Conservation (phyloP, 2,329 filamentous ascomycete species). For the Claviceps cyperi region DNA sequence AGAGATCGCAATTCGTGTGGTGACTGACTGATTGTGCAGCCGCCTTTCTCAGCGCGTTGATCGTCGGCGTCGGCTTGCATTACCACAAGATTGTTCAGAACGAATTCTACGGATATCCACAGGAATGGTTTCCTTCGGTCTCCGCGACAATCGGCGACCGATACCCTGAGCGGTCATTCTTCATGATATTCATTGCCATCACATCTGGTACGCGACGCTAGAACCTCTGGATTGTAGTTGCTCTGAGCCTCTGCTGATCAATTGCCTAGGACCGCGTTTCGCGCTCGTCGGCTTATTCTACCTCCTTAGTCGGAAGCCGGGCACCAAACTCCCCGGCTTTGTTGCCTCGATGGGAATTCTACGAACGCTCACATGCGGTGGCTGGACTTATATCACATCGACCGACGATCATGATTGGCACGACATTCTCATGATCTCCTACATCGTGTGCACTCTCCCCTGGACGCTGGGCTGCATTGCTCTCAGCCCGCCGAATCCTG, state of each 20-base stretch:
- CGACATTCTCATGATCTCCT: conserved; percentile 98
- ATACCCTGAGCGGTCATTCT: conserved; percentile 91
- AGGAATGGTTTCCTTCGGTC: conserved; percentile 95
- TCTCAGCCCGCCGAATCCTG: conserved; percentile 71
- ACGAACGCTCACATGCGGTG: conserved; percentile 84
- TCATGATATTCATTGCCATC: conserved; percentile 93
- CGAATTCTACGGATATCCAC: conserved; percentile 84
- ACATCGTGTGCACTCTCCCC: conserved; percentile 82
- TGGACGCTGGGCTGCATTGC: conserved; percentile 89
- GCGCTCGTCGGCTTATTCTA: conserved; percentile 87
- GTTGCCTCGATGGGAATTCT: conserved; percentile 69
- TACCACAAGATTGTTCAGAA: conserved; percentile 97
- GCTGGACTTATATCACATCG: conserved; percentile 97
- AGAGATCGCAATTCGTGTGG: not conserved
- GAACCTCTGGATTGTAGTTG: not conserved
- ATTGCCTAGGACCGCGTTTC: conserved; percentile 62
- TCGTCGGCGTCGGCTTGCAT: conserved; percentile 70
- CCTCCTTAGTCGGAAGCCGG: conserved; percentile 64
- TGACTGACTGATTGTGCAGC: conserved; percentile 28
- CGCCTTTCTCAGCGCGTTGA: conserved; percentile 74
- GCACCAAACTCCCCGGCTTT: conserved; percentile 64
- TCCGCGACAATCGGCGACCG: conserved; percentile 94
- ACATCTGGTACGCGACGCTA: conserved; percentile 53
- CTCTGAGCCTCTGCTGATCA: not conserved
- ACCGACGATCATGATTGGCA: conserved; percentile 98